These are phyloP conservation scores for Aspergillus sp. DNA, from an alignment of 2,329 filamentous ascomycete species.

Conservation along the genomic window DNA sequence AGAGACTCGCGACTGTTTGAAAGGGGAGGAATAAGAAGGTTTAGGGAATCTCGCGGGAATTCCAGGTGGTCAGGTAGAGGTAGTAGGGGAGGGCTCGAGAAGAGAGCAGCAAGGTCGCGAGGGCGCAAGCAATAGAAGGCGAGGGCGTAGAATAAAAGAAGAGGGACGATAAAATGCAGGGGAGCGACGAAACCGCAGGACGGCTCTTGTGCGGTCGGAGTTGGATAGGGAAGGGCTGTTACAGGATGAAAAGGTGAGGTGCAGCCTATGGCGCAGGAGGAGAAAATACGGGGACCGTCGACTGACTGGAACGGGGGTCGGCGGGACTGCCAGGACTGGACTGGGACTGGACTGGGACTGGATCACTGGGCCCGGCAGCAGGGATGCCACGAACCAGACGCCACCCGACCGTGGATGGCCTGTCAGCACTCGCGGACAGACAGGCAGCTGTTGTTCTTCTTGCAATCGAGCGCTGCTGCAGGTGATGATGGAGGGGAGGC, in stretches of 20 bases:
- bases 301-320: neutral
- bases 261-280: slow-evolving; percentile 6
- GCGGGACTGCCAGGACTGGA: slow-evolving; percentile 3
- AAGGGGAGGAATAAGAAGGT: slow-evolving; percentile 6
- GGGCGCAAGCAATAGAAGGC: slow-evolving; percentile 2
- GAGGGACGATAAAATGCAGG: slow-evolving; percentile 8
- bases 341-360: neutral
- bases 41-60: slow-evolving; percentile 9
- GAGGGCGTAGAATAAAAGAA: slow-evolving; percentile 3
- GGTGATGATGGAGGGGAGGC: slow-evolving; percentile 5
- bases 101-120: slow-evolving; percentile 6
- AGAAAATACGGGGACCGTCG: neutral
- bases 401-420: slow-evolving; percentile 12
- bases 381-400: slow-evolving; percentile 2
- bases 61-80: neutral
- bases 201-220: neutral
- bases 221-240: slow-evolving; percentile 2
- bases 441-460: no score
- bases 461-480: neutral
- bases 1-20: slow-evolving; percentile 13
- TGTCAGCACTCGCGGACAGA: slow-evolving; percentile 2
- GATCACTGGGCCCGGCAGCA: neutral
- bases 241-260: neutral
- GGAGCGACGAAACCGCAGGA: slow-evolving; percentile 4
- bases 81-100: neutral